Evolutionary conservation across 352 stramenopile species (phyloP).

Genomic region (Phytophthora sojae): DNA sequence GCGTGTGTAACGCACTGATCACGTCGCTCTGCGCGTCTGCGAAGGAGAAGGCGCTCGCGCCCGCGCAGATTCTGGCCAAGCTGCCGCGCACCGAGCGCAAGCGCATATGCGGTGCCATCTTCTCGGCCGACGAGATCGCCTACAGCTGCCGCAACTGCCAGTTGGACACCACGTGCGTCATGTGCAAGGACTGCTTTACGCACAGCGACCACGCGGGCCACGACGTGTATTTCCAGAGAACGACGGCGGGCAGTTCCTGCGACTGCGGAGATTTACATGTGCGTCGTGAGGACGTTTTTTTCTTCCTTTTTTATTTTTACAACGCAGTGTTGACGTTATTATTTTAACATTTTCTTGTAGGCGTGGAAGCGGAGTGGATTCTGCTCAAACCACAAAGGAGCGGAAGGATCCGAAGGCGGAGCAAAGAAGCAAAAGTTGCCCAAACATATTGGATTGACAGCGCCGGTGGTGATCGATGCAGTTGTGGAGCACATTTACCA

Average conservation of each 20-base stretch:
- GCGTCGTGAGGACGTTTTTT: conserved; percentile 12
- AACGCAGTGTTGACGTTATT: conserved; percentile 5
- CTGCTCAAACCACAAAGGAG: conserved; percentile 80
- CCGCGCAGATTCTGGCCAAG: conserved; percentile 70
- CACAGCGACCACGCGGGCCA: conserved; percentile 82
- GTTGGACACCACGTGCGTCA: conserved; percentile 85
- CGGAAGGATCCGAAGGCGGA: conserved; percentile 41
- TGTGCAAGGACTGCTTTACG: conserved; percentile 89
- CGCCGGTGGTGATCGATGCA: conserved; percentile 74
- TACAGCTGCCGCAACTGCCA: conserved; percentile 92
- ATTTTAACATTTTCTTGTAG: conserved; percentile 30
- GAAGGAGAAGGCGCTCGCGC: conserved; percentile 58
- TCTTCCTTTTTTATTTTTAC: conserved; percentile 1
- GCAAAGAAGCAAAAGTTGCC: conserved; percentile 70
- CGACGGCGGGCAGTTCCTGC: conserved; percentile 85
- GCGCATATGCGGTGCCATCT: conserved; percentile 86
- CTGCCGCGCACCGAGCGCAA: conserved; percentile 69
- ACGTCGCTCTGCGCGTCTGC: conserved; percentile 53
- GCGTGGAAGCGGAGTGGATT: conserved; percentile 84
- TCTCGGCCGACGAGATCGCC: conserved; percentile 85
- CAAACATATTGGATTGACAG: conserved; percentile 58
- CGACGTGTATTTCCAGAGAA: conserved; percentile 90
- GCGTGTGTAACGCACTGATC: conserved; percentile 60
- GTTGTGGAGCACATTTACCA: conserved; percentile 84
- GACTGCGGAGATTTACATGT: conserved; percentile 88